A percentile compares a stretch with the other conserved stretches of the same genome.
phyloP scores from a whole-genome alignment of 768 basidiomycete species.

The Gyrodon lividus region DNA sequence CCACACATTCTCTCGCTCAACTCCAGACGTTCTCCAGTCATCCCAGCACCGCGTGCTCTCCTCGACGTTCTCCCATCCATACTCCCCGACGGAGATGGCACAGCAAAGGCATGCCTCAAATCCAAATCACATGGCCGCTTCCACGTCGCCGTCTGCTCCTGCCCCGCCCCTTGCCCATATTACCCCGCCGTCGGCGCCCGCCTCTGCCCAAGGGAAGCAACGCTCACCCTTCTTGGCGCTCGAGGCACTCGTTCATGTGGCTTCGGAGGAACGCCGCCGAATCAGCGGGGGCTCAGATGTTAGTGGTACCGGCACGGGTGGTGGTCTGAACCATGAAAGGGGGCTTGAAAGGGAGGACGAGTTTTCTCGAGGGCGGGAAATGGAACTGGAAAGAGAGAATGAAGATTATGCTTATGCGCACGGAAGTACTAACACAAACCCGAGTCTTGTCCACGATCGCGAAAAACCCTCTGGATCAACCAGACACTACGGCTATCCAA shows the following conservation, averaged over 20 bases:
- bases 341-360: neutral
- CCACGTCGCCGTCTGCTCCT: neutral
- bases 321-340: neutral
- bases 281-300: slow-evolving; percentile 31
- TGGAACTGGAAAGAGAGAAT: slow-evolving; percentile 24
- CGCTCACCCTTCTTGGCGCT: slow-evolving; percentile 38
- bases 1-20: neutral
- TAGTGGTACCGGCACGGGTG: neutral
- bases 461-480: slow-evolving; percentile 15
- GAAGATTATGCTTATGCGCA: slow-evolving; percentile 17
- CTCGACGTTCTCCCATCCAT: slow-evolving; percentile 1
- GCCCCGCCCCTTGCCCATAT: neutral
- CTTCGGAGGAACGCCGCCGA: slow-evolving; percentile 61
- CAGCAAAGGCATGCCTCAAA: slow-evolving; percentile 12
- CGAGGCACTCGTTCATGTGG: slow-evolving; percentile 71
- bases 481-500: slow-evolving; percentile 1
- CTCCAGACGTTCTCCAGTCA: neutral
- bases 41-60: slow-evolving; percentile 4
- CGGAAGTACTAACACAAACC: slow-evolving; percentile 1
- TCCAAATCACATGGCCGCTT: neutral
- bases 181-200: slow-evolving; percentile 6
- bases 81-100: slow-evolving; percentile 2
- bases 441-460: slow-evolving; percentile 24
- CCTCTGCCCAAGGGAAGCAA: slow-evolving; percentile 17
- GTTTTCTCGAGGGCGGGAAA: neutral